Percentiles rank a stretch among this genome's conserved stretches.
Evolutionary conservation across 192 early-diverging fungal species (phyloP).

Genomic region (Backusella circina): DNA sequence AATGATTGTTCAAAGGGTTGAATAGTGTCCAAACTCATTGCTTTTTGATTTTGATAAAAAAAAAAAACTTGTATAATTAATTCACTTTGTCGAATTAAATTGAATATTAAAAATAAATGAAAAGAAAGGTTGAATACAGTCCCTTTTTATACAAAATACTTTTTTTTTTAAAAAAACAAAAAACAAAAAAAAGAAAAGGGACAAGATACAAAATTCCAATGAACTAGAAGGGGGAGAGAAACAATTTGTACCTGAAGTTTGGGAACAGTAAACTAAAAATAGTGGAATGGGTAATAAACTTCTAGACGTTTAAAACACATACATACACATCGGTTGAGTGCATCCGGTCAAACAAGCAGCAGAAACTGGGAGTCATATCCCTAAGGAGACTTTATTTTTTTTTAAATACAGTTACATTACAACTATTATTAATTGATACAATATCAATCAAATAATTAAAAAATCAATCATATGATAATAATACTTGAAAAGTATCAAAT

Average conservation of each 20-base stretch:
- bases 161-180: background rate
- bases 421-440: background rate
- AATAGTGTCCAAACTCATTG: constrained; percentile 6
- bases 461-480: background rate
- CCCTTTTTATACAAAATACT: background rate
- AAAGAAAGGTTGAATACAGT: background rate
- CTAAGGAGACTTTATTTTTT: background rate
- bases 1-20: constrained; percentile 18
- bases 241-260: background rate
- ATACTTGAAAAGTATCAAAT: background rate
- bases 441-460: constrained; percentile 1
- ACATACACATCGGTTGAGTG: background rate
- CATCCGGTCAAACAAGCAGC: background rate
- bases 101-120: background rate
- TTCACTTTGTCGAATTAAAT: background rate
- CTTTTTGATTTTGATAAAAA: constrained; percentile 1
- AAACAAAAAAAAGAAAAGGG: background rate
- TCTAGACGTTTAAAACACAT: background rate
- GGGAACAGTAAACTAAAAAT: constrained; percentile 1
- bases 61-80: background rate
- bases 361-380: background rate
- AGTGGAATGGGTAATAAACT: background rate
- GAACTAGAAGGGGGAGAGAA: background rate
- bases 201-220: constrained; percentile 1
- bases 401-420: background rate